Conservation (phyloP, 441 rosid genomes). For the Rhodomyrtus psidioides region DNA sequence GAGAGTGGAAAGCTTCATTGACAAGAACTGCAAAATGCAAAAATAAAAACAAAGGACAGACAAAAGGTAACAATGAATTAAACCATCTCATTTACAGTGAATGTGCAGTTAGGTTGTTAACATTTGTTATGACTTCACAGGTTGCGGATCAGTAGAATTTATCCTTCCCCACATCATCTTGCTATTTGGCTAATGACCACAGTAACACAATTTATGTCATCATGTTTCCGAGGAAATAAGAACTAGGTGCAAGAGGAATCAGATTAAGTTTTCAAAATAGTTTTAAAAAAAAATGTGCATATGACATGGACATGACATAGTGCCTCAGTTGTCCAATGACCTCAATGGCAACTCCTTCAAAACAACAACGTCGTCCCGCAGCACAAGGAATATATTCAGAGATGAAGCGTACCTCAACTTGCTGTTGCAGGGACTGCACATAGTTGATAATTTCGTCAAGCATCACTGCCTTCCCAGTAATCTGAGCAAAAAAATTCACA, state of each 20-base stretch:
- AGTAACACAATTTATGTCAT: not conserved
- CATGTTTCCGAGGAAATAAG: not conserved
- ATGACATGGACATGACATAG: not conserved
- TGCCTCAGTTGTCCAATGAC: not conserved
- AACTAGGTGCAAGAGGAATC: not conserved
- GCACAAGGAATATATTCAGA: not conserved
- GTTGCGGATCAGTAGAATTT: not conserved
- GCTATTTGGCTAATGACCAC: not conserved
- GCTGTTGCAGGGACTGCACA: constrained; percentile 74
- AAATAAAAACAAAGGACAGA: not conserved
- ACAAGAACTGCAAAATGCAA: constrained; percentile 59
- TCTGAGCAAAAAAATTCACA: constrained; percentile 34
- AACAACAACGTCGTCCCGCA: not conserved
- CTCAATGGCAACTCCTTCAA: not conserved
- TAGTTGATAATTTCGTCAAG: constrained; percentile 80
- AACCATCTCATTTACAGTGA: not conserved
- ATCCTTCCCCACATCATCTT: not conserved
- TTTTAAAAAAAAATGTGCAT: not conserved
- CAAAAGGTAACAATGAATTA: not conserved
- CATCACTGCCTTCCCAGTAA: constrained; percentile 84
- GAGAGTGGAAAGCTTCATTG: constrained; percentile 95
- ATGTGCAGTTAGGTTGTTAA: not conserved
- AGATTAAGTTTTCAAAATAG: not conserved
- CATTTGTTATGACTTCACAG: not conserved
- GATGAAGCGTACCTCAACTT: constrained; percentile 48